Evolutionary conservation across 2,329 filamentous ascomycete species (phyloP), one percentile per base, ranked within the genome.

Genomic region (Colletotrichum chrysophilum): DNA sequence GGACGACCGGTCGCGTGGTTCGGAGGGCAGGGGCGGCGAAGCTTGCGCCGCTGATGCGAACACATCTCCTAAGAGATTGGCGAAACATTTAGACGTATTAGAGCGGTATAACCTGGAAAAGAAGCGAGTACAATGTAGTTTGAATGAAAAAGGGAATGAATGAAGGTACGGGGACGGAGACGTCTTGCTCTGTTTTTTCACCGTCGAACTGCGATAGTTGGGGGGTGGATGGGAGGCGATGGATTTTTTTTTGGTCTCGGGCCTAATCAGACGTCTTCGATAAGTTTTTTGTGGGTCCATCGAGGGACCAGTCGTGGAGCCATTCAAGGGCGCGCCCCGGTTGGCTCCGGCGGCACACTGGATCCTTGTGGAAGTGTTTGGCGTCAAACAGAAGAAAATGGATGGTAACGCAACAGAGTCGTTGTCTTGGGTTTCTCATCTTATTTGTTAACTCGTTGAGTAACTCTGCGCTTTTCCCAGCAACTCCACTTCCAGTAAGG

Each of bases 41-140:
- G 52, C 64, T 62, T 64, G 75, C 79, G 79, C 82, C 80, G 75
- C 84, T 83, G 79, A 85, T 78, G 76, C 79, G 79, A 79, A 83
- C 84, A 80, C 84, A 86, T 77, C 85, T 84, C 77, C 84, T 81
- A 65, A 87, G 78, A 76, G 84, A 83, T 75, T 78, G 78, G 18
- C 78, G 78, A 66, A 79, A 77, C 78, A 79, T 79, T 43, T 58
- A 38, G 43, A 55, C 30, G 60, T 34, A 55, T 69, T 69, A 68
- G 60, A 52, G 61, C 55, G 65, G 68, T 28, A 66, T 28, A 66
- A 62, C 32, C 65, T 60, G 67, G 52, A 65, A 13, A 21, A 14
- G 21, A 62, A 26, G 61, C 21, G 43, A 43, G 18, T 52, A 71
- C 10, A 72, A 56, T 74, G 66, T 55, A 65, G 28, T 12, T 68